A percentile compares a stretch with the other conserved stretches of the same genome.
These are phyloP conservation scores for Salix exigua DNA, from an alignment of 345 rosid genomes.

Conservation along the genomic window DNA sequence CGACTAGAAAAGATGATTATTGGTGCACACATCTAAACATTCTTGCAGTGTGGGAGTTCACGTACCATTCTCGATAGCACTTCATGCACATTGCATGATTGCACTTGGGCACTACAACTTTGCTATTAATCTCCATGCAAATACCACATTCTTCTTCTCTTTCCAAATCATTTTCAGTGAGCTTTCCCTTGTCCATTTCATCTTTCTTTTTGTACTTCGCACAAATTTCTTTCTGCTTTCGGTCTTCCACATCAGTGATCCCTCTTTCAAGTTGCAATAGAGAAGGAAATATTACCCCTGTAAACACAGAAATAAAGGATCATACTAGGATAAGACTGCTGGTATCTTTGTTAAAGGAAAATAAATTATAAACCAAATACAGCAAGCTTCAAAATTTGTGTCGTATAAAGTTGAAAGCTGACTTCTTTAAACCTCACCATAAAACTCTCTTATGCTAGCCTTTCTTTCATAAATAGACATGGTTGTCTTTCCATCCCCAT, in stretches of 20 bases:
- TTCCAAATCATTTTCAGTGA: slow-evolving; percentile 18
- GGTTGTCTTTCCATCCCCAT: slow-evolving; percentile 86
- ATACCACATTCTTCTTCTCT: slow-evolving; percentile 31
- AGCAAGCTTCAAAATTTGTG: not conserved
- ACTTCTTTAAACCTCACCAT: slow-evolving; percentile 40
- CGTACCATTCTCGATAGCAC: slow-evolving; percentile 26
- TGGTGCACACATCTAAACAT: not conserved
- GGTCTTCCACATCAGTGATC: slow-evolving; percentile 21
- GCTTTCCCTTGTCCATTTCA: slow-evolving; percentile 16
- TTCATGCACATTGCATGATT: slow-evolving; percentile 23
- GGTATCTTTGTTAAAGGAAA: not conserved
- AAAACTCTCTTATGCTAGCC: slow-evolving; percentile 81
- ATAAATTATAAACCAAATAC: not conserved
- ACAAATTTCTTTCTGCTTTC: slow-evolving; percentile 20
- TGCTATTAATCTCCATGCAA: slow-evolving; percentile 26
- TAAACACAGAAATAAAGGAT: not conserved
- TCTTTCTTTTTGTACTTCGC: slow-evolving; percentile 13
- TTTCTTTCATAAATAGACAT: slow-evolving; percentile 81
- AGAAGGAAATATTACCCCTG: slow-evolving; percentile 27
- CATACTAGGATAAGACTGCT: not conserved
- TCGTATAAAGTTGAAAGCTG: not conserved
- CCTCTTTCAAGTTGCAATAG: slow-evolving; percentile 25
- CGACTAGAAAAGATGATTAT: not conserved
- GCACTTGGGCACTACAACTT: slow-evolving; percentile 25
- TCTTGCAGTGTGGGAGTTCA: not conserved